These are phyloP conservation scores for Aegilops bicornis DNA, from an alignment of 176 grass and related monocot species.

Conservation along the genomic window DNA sequence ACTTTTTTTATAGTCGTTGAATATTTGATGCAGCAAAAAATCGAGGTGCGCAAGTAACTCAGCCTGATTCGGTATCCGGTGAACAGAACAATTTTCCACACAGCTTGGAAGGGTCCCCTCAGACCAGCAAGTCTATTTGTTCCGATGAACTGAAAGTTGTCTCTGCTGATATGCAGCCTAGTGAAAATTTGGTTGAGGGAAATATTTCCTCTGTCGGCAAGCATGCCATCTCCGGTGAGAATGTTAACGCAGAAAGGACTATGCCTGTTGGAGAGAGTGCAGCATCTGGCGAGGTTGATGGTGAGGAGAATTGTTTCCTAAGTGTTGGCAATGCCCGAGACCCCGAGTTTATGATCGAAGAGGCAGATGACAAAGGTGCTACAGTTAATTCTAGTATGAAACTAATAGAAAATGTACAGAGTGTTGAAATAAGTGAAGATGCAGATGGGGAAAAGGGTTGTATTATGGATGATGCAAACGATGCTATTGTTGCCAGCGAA, in stretches of 20 bases:
- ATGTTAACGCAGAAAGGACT: background rate
- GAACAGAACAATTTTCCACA: background rate
- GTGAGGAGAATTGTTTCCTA: background rate
- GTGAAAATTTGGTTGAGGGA: background rate
- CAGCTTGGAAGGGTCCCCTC: constrained; percentile 26
- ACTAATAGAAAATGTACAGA: background rate
- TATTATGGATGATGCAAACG: background rate
- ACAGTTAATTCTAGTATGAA: background rate
- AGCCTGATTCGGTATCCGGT: background rate
- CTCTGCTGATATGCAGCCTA: background rate
- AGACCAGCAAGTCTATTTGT: constrained; percentile 29
- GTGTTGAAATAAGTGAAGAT: background rate
- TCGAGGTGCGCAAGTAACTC: background rate
- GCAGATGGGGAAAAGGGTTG: background rate
- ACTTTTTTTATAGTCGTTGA: constrained; percentile 2
- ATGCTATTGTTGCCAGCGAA: background rate
- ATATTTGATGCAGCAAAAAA: constrained; percentile 49
- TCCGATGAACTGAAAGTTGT: constrained; percentile 20
- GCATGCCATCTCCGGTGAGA: background rate
- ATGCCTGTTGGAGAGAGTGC: background rate
- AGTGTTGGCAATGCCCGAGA: background rate
- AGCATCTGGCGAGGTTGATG: background rate
- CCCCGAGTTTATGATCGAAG: constrained; percentile 10
- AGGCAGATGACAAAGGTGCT: background rate
- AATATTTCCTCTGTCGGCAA: background rate